Conservation (phyloP, 2,329 filamentous ascomycete species). For the Pestalotiopsis sp. region DNA sequence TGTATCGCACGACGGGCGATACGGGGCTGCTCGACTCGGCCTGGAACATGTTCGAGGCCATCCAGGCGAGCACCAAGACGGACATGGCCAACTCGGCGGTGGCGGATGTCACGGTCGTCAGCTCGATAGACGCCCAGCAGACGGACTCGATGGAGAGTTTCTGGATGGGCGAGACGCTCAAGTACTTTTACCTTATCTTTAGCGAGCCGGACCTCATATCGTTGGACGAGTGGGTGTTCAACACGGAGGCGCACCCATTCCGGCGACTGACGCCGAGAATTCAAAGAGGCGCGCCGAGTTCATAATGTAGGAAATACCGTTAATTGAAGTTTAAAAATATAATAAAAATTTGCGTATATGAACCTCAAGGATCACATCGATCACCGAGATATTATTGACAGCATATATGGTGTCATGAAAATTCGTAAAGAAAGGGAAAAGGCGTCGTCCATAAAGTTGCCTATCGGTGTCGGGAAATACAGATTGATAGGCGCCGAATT, state of each 20-base stretch:
- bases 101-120: slow-evolving; percentile 23
- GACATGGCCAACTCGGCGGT: slow-evolving; percentile 27
- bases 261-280: slow-evolving; percentile 6
- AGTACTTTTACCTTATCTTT: slow-evolving; percentile 19
- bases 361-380: not conserved
- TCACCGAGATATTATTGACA: not conserved
- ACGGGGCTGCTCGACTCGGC: slow-evolving; percentile 25
- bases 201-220: slow-evolving; percentile 15
- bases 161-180: slow-evolving; percentile 20
- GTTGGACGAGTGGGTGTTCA: slow-evolving; percentile 17
- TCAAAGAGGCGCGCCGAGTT: not conserved
- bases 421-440: not conserved
- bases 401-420: not conserved
- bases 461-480: not conserved
- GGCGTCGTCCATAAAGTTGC: not conserved
- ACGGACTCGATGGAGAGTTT: slow-evolving; percentile 25
- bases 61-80: slow-evolving; percentile 26
- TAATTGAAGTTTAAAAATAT: not conserved
- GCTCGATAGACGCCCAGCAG: slow-evolving; percentile 15
- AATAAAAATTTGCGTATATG: not conserved
- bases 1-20: slow-evolving; percentile 28
- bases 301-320: not conserved
- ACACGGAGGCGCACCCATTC: slow-evolving; percentile 19
- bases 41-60: slow-evolving; percentile 29
- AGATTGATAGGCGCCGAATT: not conserved